Evolutionary conservation across 805 yeast species (phyloP).

Genomic region (Sugiyamaella marilandica): DNA sequence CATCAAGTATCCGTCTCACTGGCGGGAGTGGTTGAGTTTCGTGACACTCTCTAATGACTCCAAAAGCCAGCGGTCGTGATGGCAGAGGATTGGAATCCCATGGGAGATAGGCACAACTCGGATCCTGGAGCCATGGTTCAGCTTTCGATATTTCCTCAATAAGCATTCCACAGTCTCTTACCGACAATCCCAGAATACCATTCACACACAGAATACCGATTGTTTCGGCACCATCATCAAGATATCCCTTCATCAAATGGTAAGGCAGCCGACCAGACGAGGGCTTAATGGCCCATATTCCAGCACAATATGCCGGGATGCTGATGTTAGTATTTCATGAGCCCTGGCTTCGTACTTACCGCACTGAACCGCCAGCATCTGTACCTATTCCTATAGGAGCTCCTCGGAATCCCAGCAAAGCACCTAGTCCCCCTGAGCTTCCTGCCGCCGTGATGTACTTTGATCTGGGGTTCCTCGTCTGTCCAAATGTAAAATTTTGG

Average conservation of each 20-base stretch:
- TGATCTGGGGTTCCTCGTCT: conserved; percentile 43
- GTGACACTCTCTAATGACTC: conserved; percentile 11
- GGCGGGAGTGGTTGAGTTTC: conserved; percentile 20
- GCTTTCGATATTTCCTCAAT: conserved; percentile 41
- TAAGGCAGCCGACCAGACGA: conserved; percentile 40
- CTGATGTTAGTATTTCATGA: conserved; percentile 32
- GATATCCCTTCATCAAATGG: conserved; percentile 38
- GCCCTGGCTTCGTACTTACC: not conserved
- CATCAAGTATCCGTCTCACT: conserved; percentile 42
- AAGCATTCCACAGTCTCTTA: conserved; percentile 65
- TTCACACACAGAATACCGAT: conserved; percentile 39
- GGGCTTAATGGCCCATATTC: conserved; percentile 47
- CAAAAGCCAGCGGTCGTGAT: conserved; percentile 45
- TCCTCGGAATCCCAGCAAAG: conserved; percentile 41
- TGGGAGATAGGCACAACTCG: conserved; percentile 8
- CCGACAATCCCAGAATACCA: conserved; percentile 62
- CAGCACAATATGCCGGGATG: conserved; percentile 43
- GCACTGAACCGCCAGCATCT: conserved; percentile 47
- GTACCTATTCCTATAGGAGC: conserved; percentile 49
- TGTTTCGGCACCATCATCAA: conserved; percentile 43
- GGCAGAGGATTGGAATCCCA: conserved; percentile 17
- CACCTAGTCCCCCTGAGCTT: conserved; percentile 51
- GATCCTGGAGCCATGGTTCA: conserved; percentile 20
- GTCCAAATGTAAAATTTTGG: conserved; percentile 41
- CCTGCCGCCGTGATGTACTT: conserved; percentile 24